Evolutionary conservation across 176 grass and related monocot species (phyloP).

Genomic region (Panicum miliaceum): DNA sequence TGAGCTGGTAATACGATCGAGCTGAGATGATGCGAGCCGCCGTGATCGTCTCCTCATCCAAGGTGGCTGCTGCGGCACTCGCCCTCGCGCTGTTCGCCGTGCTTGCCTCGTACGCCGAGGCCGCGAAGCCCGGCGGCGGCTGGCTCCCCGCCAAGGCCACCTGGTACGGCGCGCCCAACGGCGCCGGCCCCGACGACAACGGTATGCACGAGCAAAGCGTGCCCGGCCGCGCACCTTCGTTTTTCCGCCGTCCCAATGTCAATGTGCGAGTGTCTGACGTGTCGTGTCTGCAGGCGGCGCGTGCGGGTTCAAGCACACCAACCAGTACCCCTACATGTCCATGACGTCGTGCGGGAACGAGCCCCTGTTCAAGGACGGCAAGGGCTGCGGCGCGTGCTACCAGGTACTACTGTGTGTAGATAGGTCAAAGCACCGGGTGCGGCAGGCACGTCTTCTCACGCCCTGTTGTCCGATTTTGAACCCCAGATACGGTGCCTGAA

Average conservation of each 20-base stretch:
- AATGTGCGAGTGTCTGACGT: neutral
- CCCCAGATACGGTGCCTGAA: slow-evolving; percentile 52
- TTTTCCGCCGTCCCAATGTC: neutral
- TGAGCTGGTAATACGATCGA: neutral
- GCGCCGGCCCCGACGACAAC: slow-evolving; percentile 62
- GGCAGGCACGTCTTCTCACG: neutral
- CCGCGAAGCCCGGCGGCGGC: neutral
- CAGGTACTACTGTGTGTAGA: slow-evolving; percentile 27
- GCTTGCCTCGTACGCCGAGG: neutral
- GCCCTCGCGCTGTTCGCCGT: slow-evolving; percentile 11
- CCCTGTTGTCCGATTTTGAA: neutral
- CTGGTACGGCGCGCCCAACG: slow-evolving; percentile 69
- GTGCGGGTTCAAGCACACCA: slow-evolving; percentile 60
- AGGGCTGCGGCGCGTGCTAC: slow-evolving; percentile 68
- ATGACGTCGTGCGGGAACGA: slow-evolving; percentile 66
- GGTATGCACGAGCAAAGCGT: slow-evolving; percentile 5
- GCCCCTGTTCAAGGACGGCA: slow-evolving; percentile 50
- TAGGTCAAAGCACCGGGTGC: neutral
- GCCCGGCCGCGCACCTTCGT: too few relatives aligned
- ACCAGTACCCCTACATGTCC: slow-evolving; percentile 54
- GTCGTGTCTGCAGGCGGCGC: slow-evolving; percentile 43
- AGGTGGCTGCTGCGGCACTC: slow-evolving; percentile 8
- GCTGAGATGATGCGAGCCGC: slow-evolving; percentile 19
- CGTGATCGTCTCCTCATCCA: neutral
- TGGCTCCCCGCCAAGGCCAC: slow-evolving; percentile 53